phyloP scores from a whole-genome alignment of 495 filamentous ascomycete genomes.

The Penicillium flavigenum region DNA sequence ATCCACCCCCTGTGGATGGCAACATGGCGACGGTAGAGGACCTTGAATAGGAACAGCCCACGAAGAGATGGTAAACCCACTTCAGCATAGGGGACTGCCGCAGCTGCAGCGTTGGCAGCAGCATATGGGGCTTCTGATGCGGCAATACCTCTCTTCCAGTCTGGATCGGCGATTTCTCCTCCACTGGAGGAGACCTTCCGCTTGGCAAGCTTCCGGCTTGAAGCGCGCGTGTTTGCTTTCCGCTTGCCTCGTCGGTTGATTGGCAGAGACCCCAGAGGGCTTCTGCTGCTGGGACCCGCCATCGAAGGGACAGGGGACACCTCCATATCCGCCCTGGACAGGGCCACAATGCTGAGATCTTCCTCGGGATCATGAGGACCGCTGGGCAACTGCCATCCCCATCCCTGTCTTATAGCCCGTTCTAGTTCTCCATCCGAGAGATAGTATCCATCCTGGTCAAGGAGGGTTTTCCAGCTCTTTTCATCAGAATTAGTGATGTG shows the following conservation, averaged over 20 bases:
- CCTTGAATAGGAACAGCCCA: constrained; percentile 90
- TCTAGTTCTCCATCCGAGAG: constrained; percentile 82
- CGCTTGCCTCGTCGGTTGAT: constrained; percentile 49
- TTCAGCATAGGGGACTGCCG: constrained; percentile 77
- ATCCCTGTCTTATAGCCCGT: constrained; percentile 86
- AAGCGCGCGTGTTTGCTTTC: constrained; percentile 49
- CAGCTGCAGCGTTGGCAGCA: constrained; percentile 75
- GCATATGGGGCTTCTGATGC: constrained; percentile 77
- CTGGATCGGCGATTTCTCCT: constrained; percentile 39
- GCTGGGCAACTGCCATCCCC: constrained; percentile 95
- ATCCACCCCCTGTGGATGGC: constrained; percentile 92
- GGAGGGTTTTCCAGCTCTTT: constrained; percentile 90
- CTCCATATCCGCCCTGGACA: constrained; percentile 49
- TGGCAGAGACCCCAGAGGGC: constrained; percentile 23
- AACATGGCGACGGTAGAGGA: constrained; percentile 88
- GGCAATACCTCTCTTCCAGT: constrained; percentile 46
- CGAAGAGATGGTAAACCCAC: constrained; percentile 75
- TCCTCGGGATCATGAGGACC: constrained; percentile 72
- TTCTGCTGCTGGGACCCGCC: constrained; percentile 30
- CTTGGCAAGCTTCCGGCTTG: constrained; percentile 53
- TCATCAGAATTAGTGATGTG: constrained; percentile 87
- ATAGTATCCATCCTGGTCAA: constrained; percentile 77
- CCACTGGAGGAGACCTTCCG: constrained; percentile 53
- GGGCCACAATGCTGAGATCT: constrained; percentile 62
- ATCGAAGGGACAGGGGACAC: constrained; percentile 32